Base-by-base conservation (phyloP, 176 grass and related monocot genomes). In the Neostapfia colusana region DNA sequence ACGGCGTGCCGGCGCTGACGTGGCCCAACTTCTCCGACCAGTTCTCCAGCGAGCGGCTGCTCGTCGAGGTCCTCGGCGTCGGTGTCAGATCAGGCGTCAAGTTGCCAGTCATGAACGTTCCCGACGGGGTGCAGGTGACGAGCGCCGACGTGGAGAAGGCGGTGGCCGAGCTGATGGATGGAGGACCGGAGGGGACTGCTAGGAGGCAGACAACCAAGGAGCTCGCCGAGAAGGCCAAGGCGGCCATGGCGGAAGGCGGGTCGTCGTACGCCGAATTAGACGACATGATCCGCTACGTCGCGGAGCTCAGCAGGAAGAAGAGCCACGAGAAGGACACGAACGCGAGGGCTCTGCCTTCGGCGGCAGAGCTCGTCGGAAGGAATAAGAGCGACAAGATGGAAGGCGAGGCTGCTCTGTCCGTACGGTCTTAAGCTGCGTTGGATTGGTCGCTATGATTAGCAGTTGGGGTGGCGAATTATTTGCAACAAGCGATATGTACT, bases 11-110 rank as follows among this genome's bases (percentile, higher is more conserved):
- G 3, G 39, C 76, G 76, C 73, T 89, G n/a, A 92, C 86, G 23
- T 92, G 90, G 86, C 90, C 86, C 24, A 46, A 50, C 38, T 66
- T 84, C 65, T 43, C 75, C 24, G 87, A 89, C 64, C 90, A 89
- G 68, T 89, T 93, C 74, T 25, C 75, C 62, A 84, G 79, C 50
- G 90, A 92, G 86, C 75, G 48, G 41, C 41, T 93, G 77, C 48
- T 84, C 65, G 87, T 93, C 12, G 86, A 93, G 13, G 83, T 89
- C 50, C 74, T 93, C 51, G 57, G 26, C 45, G 65, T 89, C 11
- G 90, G 90, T 20, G 84, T 89, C 39, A 77, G 77, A 16, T 63
- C 81, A 0, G 87, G 83, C 45, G 90, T 81, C 14, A 81, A 70
- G 46, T 34, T 76, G 58, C 79, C 86, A 60, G 15, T 10, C 54